Conservation (phyloP, 176 grass and related monocot genomes). For the Puccinellia tenuiflora region DNA sequence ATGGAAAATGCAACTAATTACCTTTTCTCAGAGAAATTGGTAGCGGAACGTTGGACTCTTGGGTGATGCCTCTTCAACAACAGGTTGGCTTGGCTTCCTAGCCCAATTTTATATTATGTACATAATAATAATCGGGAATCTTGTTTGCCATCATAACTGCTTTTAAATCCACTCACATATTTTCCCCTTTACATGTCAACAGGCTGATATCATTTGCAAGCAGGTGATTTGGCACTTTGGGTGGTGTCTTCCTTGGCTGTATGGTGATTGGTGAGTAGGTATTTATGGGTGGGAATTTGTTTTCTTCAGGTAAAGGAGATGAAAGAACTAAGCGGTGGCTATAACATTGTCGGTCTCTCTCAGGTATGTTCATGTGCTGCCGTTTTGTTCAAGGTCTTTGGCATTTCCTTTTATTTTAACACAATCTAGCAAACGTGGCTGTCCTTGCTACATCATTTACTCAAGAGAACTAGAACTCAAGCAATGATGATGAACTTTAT, state of each 20-base stretch:
- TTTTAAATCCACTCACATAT: neutral
- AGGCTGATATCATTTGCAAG: conserved; percentile 75
- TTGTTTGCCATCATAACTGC: neutral
- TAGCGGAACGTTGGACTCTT: conserved; percentile 67
- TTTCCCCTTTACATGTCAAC: conserved; percentile 11
- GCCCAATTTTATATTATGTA: too few relatives aligned
- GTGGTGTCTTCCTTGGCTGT: neutral
- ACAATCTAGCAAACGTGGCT: neutral
- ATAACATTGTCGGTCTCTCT: conserved; percentile 84
- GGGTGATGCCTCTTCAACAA: conserved; percentile 75
- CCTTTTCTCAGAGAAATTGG: conserved; percentile 63
- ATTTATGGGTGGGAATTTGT: neutral
- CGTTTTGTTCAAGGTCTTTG: neutral
- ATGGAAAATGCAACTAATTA: neutral
- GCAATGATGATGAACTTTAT: neutral
- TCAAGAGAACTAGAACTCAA: neutral
- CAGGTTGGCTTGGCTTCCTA: conserved; percentile 38
- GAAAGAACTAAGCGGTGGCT: conserved; percentile 66
- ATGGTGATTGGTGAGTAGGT: neutral
- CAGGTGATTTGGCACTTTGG: conserved; percentile 46
- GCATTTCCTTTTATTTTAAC: neutral
- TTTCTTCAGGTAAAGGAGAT: conserved; percentile 73
- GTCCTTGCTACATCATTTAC: neutral
- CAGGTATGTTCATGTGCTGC: conserved; percentile 44
- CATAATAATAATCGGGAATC: neutral